Evolutionary conservation across 2,329 filamentous ascomycete species (phyloP).

Genomic region (Exophiala bonariae): DNA sequence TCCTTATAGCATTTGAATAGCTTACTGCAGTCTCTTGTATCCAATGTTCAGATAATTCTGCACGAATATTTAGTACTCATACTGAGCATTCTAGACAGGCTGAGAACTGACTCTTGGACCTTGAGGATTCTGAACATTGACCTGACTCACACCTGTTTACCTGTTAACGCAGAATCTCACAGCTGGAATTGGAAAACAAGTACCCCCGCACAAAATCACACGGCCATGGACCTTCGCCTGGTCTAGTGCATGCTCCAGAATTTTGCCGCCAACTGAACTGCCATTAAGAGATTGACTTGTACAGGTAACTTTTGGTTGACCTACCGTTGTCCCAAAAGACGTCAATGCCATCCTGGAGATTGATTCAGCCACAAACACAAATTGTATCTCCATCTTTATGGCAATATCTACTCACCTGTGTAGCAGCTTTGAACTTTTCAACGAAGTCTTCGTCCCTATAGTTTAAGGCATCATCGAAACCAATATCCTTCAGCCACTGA

Average conservation of each 20-base stretch:
- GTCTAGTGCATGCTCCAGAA: slow-evolving; percentile 64
- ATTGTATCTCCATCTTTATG: too few species aligned
- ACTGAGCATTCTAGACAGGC: slow-evolving; percentile 29
- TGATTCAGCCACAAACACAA: background rate
- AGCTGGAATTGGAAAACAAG: too few species aligned
- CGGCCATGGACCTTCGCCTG: slow-evolving; percentile 62
- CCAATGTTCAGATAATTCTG: slow-evolving; percentile 54
- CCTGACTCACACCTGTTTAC: slow-evolving; percentile 67
- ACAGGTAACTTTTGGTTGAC: background rate
- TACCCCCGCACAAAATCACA: slow-evolving; percentile 69
- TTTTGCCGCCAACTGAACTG: slow-evolving; percentile 62
- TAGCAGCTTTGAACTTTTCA: slow-evolving; percentile 59
- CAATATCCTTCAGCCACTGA: slow-evolving; percentile 62
- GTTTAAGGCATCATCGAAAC: slow-evolving; percentile 67
- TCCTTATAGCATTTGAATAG: slow-evolving; percentile 2
- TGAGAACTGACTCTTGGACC: slow-evolving; percentile 53
- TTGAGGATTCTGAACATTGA: slow-evolving; percentile 58
- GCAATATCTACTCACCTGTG: slow-evolving; percentile 36
- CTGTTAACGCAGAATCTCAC: too few species aligned
- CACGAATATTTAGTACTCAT: background rate
- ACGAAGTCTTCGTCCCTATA: slow-evolving; percentile 66
- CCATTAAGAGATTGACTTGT: background rate
- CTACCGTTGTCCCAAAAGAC: slow-evolving; percentile 68
- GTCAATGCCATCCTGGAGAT: slow-evolving; percentile 54
- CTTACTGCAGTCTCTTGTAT: slow-evolving; percentile 52